These are phyloP conservation scores for Mucuna pruriens DNA, from an alignment of 306 rosid genomes.

Conservation along the genomic window DNA sequence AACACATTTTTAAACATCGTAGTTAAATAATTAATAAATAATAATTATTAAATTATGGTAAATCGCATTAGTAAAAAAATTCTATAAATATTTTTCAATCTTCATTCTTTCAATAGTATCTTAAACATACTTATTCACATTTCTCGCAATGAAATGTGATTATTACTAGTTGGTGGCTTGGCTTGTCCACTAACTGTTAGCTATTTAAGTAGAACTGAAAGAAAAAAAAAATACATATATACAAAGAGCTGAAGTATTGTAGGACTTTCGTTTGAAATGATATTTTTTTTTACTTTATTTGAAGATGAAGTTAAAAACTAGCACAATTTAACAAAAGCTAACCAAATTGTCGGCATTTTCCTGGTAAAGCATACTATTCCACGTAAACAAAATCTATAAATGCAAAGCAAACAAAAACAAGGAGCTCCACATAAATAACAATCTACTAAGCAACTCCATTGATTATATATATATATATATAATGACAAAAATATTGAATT, in stretches of 20 bases:
- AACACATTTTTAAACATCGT: background rate
- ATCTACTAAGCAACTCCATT: background rate
- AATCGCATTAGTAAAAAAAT: background rate
- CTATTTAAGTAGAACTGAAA: conserved; percentile 7
- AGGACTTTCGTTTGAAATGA: conserved; percentile 14
- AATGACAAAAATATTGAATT: no score
- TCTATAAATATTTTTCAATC: background rate
- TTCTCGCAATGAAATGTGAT: no score
- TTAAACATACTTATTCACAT: background rate
- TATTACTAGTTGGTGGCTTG: background rate
- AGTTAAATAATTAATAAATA: background rate
- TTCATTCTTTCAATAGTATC: background rate
- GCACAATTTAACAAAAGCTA: conserved; percentile 13
- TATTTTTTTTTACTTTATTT: background rate
- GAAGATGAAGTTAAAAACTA: background rate
- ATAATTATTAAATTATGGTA: background rate
- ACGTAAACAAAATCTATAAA: background rate
- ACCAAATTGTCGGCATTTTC: conserved; percentile 21
- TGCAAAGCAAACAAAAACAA: background rate
- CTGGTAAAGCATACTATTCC: conserved; percentile 12
- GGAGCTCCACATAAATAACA: background rate
- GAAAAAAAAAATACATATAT: background rate
- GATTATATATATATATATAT: no score
- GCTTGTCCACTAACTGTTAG: background rate
- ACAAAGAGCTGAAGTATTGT: background rate